Conservation (phyloP, 2,329 filamentous ascomycete genomes). For the Talaromyces sp. region DNA sequence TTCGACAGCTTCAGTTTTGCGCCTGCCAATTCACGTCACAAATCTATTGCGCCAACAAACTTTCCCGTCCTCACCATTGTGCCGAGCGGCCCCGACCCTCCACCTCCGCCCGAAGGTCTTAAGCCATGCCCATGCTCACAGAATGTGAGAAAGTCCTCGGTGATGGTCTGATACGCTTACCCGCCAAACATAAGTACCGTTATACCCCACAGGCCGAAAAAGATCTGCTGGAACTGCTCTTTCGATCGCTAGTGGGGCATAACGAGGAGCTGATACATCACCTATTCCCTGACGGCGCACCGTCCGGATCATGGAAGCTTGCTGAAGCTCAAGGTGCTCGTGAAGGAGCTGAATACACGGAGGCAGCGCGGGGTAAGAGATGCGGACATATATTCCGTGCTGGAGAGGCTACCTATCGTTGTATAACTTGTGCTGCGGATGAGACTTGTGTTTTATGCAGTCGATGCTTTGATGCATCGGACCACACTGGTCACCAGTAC, state of each 20-base stretch:
- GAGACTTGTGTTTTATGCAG: constrained; percentile 95
- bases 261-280: constrained; percentile 72
- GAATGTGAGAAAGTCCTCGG: constrained; percentile 77
- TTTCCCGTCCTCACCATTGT: constrained; percentile 14
- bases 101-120: constrained; percentile 26
- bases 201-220: constrained; percentile 72
- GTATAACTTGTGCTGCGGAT: constrained; percentile 90
- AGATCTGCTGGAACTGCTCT: constrained; percentile 77
- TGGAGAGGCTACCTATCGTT: constrained; percentile 91
- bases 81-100: constrained; percentile 30
- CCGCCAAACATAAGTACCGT: constrained; percentile 71
- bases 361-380: constrained; percentile 85
- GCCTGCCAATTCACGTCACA: not conserved
- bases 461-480: constrained; percentile 91
- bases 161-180: constrained; percentile 77
- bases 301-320: constrained; percentile 70
- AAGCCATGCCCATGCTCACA: constrained; percentile 45
- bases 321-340: constrained; percentile 87
- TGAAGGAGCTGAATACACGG: constrained; percentile 92
- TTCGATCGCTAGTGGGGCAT: constrained; percentile 80
- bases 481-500: constrained; percentile 91
- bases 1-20: not conserved
- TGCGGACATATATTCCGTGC: constrained; percentile 97
- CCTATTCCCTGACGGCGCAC: constrained; percentile 78
- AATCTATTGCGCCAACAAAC: constrained; percentile 17